Conservation (phyloP, 768 basidiomycete genomes). For the Auriculariales sp. region DNA sequence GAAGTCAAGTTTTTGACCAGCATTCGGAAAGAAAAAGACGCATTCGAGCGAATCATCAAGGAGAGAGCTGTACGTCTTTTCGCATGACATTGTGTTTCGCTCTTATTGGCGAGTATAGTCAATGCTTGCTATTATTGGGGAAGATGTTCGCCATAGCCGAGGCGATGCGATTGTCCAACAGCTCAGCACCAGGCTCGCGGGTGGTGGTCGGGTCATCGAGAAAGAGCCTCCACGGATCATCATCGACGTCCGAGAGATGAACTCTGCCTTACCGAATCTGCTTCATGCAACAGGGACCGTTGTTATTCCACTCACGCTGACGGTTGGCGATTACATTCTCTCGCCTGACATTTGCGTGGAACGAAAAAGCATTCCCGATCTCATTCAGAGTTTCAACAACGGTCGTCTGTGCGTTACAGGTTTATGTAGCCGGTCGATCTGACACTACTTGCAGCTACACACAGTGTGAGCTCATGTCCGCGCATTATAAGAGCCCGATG, state of each 20-base stretch:
- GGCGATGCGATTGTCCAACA: constrained; percentile 58
- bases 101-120: constrained; percentile 28
- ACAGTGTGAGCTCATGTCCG: constrained; percentile 94
- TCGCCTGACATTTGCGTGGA: constrained; percentile 94
- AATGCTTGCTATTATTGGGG: constrained; percentile 77
- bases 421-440: not conserved
- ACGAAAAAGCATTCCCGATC: constrained; percentile 84
- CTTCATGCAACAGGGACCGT: constrained; percentile 69
- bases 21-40: constrained; percentile 81
- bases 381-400: constrained; percentile 86
- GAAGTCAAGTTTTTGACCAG: constrained; percentile 90
- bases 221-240: constrained; percentile 65
- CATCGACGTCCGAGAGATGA: constrained; percentile 94
- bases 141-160: constrained; percentile 31
- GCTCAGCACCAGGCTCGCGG: constrained; percentile 74
- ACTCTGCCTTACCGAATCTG: constrained; percentile 80
- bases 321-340: constrained; percentile 91
- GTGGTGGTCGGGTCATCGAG: constrained; percentile 57
- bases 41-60: constrained; percentile 83
- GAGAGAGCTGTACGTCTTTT: constrained; percentile 64
- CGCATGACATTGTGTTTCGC: not conserved
- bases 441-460: constrained; percentile 49
- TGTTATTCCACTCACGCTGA: constrained; percentile 83
- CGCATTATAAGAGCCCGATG: constrained; percentile 87
- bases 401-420: constrained; percentile 65